Conservation (phyloP, 2,329 filamentous ascomycete species). For the Pseudogymnoascus sp. region DNA sequence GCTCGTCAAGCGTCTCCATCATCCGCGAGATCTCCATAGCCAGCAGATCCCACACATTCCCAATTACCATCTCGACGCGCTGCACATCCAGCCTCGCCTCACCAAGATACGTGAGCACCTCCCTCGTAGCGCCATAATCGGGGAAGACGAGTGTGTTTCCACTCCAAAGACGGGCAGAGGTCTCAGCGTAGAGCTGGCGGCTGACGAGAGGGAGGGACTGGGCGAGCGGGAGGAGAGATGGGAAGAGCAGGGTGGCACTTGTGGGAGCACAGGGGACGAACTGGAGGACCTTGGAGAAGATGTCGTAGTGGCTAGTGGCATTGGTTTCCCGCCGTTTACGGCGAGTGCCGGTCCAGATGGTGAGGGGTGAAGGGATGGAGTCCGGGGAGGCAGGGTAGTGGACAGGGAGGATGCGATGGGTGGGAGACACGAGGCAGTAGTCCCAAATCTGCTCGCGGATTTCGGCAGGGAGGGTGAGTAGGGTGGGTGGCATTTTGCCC, state of each 20-base stretch:
- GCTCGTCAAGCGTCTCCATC: neutral
- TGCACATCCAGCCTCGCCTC: neutral
- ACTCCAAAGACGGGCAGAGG: neutral
- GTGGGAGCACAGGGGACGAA: neutral
- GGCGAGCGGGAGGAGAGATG: neutral
- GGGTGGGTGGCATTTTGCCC: neutral
- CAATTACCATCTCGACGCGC: neutral
- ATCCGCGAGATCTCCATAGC: neutral
- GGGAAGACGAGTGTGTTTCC: neutral
- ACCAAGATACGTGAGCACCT: neutral
- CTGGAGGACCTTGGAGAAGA: neutral
- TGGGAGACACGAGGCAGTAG: neutral
- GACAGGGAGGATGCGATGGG: neutral
- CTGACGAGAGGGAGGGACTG: neutral
- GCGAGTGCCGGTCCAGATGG: neutral
- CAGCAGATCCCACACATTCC: neutral
- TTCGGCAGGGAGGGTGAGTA: constrained; percentile 13
- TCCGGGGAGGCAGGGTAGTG: neutral
- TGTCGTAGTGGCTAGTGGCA: too few species aligned
- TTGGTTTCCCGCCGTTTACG: too few species aligned
- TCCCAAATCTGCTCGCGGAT: constrained; percentile 13
- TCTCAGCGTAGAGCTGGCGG: neutral
- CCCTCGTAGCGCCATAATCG: neutral
- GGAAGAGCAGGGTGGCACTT: neutral
- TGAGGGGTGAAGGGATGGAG: neutral